phyloP scores from a whole-genome alignment of 169 alveolate species.

The Cryptosporidium bovis region DNA sequence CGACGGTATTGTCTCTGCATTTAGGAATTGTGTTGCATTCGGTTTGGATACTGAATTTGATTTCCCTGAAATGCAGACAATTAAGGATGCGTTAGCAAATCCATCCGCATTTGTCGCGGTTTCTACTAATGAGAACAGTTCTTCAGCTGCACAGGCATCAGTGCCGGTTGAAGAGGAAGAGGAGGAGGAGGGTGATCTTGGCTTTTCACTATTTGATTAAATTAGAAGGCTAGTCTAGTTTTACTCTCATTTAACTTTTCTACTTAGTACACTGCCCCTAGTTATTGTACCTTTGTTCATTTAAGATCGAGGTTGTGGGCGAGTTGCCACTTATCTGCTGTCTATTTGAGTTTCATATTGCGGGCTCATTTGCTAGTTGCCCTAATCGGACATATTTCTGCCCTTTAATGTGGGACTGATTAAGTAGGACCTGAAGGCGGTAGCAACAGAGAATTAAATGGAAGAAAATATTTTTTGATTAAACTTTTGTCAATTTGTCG shows the following conservation, averaged over 20 bases:
- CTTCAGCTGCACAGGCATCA: conserved; percentile 82
- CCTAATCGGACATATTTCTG: no score
- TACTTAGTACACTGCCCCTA: background rate
- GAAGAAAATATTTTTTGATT: no score
- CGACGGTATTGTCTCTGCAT: conserved; percentile 94
- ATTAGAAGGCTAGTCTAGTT: no score
- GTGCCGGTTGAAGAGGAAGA: conserved; percentile 90
- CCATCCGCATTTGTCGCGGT: conserved; percentile 90
- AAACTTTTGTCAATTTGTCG: no score
- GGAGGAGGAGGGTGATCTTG: conserved; percentile 97
- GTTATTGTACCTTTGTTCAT: background rate
- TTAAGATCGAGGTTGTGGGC: no score
- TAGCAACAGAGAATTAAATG: no score
- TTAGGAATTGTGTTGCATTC: conserved; percentile 95
- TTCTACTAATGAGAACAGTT: conserved; percentile 85
- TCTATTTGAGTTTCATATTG: no score
- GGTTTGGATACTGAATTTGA: conserved; percentile 93
- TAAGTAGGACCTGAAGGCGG: no score
- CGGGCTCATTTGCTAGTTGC: no score
- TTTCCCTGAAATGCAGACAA: conserved; percentile 93
- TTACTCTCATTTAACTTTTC: no score
- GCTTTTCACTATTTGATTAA: conserved; percentile 91
- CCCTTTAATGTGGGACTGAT: no score
- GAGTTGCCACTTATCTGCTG: no score
- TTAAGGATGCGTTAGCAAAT: conserved; percentile 92